These are phyloP conservation scores for Colletotrichum paranaense DNA, from an alignment of 2,329 filamentous ascomycete genomes.

Conservation along the genomic window DNA sequence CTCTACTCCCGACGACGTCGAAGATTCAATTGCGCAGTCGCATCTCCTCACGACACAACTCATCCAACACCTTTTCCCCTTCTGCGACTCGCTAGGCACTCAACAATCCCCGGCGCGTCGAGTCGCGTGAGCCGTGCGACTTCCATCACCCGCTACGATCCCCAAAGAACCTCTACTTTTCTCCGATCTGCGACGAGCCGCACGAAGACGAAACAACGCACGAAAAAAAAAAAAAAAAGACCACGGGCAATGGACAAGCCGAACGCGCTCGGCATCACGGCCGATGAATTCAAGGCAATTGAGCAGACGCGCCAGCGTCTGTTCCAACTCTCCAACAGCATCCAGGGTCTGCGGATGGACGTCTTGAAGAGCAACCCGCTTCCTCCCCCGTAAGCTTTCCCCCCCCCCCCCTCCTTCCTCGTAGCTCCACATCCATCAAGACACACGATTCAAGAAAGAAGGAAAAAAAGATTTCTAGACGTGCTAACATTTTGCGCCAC, in stretches of 20 bases:
- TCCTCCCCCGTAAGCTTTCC: conserved; percentile 68
- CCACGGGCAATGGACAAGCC: conserved; percentile 21
- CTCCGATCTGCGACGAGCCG: too few relatives aligned
- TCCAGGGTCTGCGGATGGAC: conserved; percentile 71
- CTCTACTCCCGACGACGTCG: background rate
- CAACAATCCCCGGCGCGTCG: background rate
- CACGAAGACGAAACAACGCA: too few relatives aligned
- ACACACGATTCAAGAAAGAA: too few relatives aligned
- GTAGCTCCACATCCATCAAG: background rate
- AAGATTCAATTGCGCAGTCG: background rate
- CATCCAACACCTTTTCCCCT: too few relatives aligned
- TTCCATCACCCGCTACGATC: background rate
- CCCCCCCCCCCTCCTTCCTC: background rate
- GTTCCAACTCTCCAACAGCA: conserved; percentile 74
- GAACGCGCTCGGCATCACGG: conserved; percentile 57
- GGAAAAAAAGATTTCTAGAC: too few relatives aligned
- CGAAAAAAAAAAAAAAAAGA: too few relatives aligned
- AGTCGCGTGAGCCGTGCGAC: background rate
- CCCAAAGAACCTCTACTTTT: background rate
- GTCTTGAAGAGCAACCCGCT: conserved; percentile 73
- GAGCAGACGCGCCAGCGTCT: conserved; percentile 78
- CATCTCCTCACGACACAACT: background rate
- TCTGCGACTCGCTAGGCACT: background rate
- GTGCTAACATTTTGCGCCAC: too few relatives aligned
- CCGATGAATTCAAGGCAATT: conserved; percentile 74